A percentile compares a stretch with the other conserved stretches of the same genome.
phyloP scores from a whole-genome alignment of 345 rosid species.

The Gossypium arboreum region DNA sequence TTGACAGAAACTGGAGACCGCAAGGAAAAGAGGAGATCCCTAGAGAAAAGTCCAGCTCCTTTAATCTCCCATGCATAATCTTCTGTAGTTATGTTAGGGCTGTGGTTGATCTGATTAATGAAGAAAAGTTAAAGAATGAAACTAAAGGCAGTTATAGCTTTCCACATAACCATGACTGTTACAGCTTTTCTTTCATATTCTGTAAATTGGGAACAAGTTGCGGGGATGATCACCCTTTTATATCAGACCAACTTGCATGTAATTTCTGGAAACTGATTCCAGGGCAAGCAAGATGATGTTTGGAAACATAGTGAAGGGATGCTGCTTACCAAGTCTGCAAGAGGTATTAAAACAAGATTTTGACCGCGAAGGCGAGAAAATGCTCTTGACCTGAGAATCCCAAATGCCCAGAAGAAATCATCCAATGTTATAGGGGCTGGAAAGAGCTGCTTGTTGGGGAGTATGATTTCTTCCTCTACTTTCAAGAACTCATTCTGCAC shows the following conservation, averaged over 20 bases:
- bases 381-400: conserved; percentile 83
- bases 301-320: background rate
- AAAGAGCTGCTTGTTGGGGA: conserved; percentile 58
- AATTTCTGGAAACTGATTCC: background rate
- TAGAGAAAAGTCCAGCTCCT: conserved; percentile 89
- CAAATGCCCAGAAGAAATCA: conserved; percentile 87
- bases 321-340: conserved; percentile 78
- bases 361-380: conserved; percentile 87
- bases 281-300: background rate
- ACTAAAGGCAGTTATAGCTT: background rate
- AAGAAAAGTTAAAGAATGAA: conserved; percentile 14
- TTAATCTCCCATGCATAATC: conserved; percentile 88
- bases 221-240: background rate
- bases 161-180: background rate
- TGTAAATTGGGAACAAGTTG: background rate
- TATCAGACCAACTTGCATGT: background rate
- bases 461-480: conserved; percentile 59
- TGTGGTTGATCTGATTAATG: conserved; percentile 74
- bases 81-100: conserved; percentile 62
- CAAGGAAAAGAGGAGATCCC: conserved; percentile 81
- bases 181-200: too few relatives aligned
- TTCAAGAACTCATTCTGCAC: conserved; percentile 55
- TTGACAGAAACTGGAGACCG: conserved; percentile 69
- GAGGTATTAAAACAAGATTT: conserved; percentile 80
- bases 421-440: conserved; percentile 56